These are phyloP conservation scores for Kurtzmaniella cleridarum DNA, from an alignment of 805 yeast genomes.

Conservation along the genomic window DNA sequence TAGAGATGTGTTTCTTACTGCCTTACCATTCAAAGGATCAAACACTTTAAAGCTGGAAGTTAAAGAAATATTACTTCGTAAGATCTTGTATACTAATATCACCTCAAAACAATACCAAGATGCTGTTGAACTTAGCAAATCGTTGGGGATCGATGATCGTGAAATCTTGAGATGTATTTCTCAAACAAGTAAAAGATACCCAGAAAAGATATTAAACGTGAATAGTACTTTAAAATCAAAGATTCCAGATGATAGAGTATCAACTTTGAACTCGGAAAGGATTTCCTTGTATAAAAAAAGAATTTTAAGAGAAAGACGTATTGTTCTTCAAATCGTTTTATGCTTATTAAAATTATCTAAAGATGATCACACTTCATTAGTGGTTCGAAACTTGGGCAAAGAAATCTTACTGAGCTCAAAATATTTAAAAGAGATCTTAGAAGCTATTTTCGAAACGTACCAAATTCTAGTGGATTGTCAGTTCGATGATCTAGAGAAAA, in stretches of 20 bases:
- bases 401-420: constrained; percentile 22
- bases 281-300: constrained; percentile 29
- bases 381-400: constrained; percentile 32
- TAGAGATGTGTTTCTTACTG: constrained; percentile 21
- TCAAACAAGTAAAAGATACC: constrained; percentile 32
- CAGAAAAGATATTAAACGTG: constrained; percentile 24
- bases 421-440: no score
- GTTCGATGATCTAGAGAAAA: no score
- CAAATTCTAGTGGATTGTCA: no score
- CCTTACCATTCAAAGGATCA: constrained; percentile 22
- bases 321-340: constrained; percentile 38
- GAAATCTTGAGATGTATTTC: constrained; percentile 48
- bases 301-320: constrained; percentile 49
- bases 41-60: constrained; percentile 3
- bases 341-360: constrained; percentile 43
- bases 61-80: constrained; percentile 36
- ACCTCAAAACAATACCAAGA: constrained; percentile 27
- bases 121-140: constrained; percentile 35
- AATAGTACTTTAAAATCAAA: constrained; percentile 22
- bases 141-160: constrained; percentile 32
- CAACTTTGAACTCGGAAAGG: constrained; percentile 21
- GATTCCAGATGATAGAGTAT: constrained; percentile 33
- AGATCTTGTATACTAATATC: constrained; percentile 30
- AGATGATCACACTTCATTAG: constrained; percentile 21
- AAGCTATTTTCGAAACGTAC: no score